Evolutionary conservation across 306 rosid genomes (phyloP), one percentile per base, ranked within the genome.

Genomic region (Macrotyloma uniflorum): DNA sequence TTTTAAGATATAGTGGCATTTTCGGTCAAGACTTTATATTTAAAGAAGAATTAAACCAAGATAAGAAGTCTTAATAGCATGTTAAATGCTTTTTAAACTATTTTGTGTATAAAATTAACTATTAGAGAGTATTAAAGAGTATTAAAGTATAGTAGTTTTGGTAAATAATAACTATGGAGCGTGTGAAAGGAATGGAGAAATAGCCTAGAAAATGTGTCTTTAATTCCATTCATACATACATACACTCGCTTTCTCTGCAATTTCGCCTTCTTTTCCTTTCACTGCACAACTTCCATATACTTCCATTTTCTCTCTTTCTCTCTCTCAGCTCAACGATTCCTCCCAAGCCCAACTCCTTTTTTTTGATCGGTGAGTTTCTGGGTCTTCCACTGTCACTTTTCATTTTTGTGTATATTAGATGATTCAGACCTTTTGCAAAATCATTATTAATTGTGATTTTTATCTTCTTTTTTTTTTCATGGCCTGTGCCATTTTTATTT

Each of bases 311-410:
- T 16, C 23, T 36, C 38, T 71, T 33, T 80, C 64, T 45, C 35
- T 46, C 72, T 71, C 74, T 78, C 79, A 65, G 57, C 83, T 74
- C 13, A 80, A 76, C 24, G 54, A 76, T 59, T 80, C 70, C 2
- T 46, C 55, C 24, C 59, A 77, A 43, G 49, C 72, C 61, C 5
- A 42, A 42, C 43, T 61, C 58, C 3, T 51, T 79, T 4, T 64
- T 15, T 63, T 16, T 61, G 83, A 78, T 85, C 88, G 88, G 90
- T 93, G 80, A 89, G 92, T 82, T 67, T 76, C 70, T 70, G 36
- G 58, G 40, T 38, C 70, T 77, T 35, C 57, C 8, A 22, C 32
- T 36, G 6, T 40, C 5, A 59, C 6, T 30, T 28, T 59, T 14
- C 4, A 6, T 61, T 58, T 59, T 2, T 61, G 23, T 61, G 36